Evolutionary conservation across 1,284 basidiomycete genomes (phyloP), one percentile per base, ranked within the genome.

Genomic region (Cryptococcus sp.): DNA sequence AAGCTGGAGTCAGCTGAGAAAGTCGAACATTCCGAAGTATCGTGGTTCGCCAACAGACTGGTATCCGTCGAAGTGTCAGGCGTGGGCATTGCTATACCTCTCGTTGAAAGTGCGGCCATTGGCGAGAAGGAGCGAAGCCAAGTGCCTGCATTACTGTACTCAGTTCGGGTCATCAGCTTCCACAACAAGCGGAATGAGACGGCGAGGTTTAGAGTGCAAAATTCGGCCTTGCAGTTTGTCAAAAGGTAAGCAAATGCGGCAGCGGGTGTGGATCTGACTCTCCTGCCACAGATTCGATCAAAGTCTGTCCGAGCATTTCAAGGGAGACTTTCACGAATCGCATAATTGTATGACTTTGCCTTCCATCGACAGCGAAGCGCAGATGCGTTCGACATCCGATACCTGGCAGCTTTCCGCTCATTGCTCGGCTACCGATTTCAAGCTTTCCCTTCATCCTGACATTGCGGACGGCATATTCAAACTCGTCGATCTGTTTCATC

Each of bases 11-110:
- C 65, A 19, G 58, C 57, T 11, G 66, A 69, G 52, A 57, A 73
- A 80, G 44, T 66, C 74, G 27, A 61, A 58, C 54, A 60, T 59
- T 59, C 61, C 15, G 66, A 71, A 22, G 57, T 52, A 11, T 83
- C 85, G 8, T 89, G 87, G 87, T 77, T 93, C 25, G 84, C 86
- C 56, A 80, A 84, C 41, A 86, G 88, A 60, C 81, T 84, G 46
- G 79, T 94, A 54, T 81, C 83, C 15, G 79, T 95, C 20, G 80
- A 82, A 10, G 81, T 92, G 57, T 80, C 81, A 31, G 87, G 88
- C 63, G 82, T 95, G 47, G 93, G 92, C 5, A 84, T 92, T 5
- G 93, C 91, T 1, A 90, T 95, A 67, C 93, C 93, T 0, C 80
- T 80, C n/a, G 67, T 66, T 11, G 71, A 74, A 19, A 67, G 62